Conservation (phyloP, 2,329 filamentous ascomycete genomes). For the Neoscytalidium dimidiatum region DNA sequence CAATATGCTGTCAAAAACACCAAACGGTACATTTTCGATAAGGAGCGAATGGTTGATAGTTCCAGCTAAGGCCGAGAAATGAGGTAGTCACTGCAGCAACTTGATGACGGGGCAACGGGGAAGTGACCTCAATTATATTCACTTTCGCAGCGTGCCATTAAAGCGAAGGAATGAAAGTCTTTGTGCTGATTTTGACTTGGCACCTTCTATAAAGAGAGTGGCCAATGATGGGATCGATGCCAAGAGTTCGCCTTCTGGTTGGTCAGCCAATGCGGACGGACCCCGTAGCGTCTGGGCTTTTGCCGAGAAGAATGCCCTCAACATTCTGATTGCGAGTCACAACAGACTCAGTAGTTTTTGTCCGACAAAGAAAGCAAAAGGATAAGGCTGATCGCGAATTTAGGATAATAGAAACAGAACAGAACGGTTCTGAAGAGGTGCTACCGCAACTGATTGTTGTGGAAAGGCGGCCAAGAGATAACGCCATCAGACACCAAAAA, state of each 20-base stretch:
- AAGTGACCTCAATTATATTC: neutral
- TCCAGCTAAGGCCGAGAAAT: neutral
- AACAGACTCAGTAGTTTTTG: neutral
- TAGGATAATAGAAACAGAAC: too few relatives aligned
- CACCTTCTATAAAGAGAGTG: neutral
- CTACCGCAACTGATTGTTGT: too few relatives aligned
- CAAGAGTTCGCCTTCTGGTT: neutral
- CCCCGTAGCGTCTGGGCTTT: neutral
- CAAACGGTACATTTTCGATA: neutral
- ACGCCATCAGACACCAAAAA: too few relatives aligned
- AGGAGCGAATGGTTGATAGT: neutral
- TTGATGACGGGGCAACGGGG: conserved; percentile 13
- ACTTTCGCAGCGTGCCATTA: neutral
- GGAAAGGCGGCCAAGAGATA: too few relatives aligned
- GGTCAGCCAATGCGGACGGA: neutral
- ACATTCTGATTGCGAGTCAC: neutral
- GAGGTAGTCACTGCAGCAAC: conserved; percentile 15
- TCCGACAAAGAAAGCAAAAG: neutral
- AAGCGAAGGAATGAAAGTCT: neutral
- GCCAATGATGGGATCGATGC: too few relatives aligned
- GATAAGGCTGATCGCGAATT: neutral
- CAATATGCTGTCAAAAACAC: neutral
- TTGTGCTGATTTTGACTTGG: neutral
- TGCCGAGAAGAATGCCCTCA: neutral
- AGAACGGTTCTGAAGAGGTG: too few relatives aligned